Base-by-base conservation (phyloP, 306 rosid species). In the Delonix regia region DNA sequence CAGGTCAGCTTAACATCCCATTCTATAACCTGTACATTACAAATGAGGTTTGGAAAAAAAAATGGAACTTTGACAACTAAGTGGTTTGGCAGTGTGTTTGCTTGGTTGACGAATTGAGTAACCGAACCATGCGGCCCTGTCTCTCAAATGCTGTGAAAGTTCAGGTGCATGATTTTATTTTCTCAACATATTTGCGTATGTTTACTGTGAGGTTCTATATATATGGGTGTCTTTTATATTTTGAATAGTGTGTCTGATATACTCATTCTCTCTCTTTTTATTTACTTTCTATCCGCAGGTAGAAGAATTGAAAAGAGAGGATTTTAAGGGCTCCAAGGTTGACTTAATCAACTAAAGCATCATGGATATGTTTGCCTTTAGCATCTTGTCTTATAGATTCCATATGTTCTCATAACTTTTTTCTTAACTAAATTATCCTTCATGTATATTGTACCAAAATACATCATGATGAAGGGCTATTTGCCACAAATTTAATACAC, bases 111-210 rank as follows among this genome's bases (percentile, higher is more conserved):
- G 90, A 77, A 1, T 42, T 68, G 81, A 98, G 94, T 16, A 93
- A 93, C 76, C 96, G 99, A 11, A 95, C 99, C 28, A 91, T 93
- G 99, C 96, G 99, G 18, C 99, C 99, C 41, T 91, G 90, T 85
- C 96, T 95, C 76, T 89, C 97, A 7, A 92, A 83, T 84, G 97
- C 98, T 25, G 97, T 91, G 66, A 95, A 89, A 86, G 85, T 92
- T 82, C 89, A 90, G 97, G 99, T 94, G 74, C 62, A 21, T 63
- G 59, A 59, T 27, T 56, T 33, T 59, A 24, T 45, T 9, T 0
- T 34, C 49, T 65, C 53, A 13, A 56, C 12, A 15, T 48, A 5
- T 66, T 34, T 36, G 11, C 61, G 10, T 44, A 28, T 47, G 36
- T 14, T 45, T 56, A 10, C 12, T 41, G 16, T 22, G 33, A 19